Evolutionary conservation across 2,329 filamentous ascomycete species (phyloP).

Genomic region (Zymoseptoria crescenta): DNA sequence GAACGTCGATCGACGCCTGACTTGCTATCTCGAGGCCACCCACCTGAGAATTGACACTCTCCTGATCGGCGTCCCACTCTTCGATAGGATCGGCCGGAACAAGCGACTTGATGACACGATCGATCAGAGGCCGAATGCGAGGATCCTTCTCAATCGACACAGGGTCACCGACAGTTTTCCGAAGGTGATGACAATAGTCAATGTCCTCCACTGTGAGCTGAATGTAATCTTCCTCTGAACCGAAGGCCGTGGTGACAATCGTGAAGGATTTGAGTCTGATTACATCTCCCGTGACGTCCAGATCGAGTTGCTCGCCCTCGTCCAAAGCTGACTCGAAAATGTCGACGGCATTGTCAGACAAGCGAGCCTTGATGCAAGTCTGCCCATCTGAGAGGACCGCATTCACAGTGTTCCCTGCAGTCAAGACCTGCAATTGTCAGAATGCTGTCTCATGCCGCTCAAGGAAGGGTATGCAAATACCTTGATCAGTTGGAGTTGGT

Average conservation of each 20-base stretch:
- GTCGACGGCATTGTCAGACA: slow-evolving; percentile 18
- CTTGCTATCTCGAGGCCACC: not conserved
- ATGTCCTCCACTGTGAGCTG: slow-evolving; percentile 23
- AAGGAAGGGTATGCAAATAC: slow-evolving; percentile 5
- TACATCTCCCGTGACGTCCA: slow-evolving; percentile 22
- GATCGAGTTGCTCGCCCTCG: slow-evolving; percentile 13
- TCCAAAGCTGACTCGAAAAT: slow-evolving; percentile 17
- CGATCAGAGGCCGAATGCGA: slow-evolving; percentile 12
- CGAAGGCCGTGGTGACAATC: slow-evolving; percentile 23
- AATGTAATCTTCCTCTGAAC: slow-evolving; percentile 18
- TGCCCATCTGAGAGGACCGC: slow-evolving; percentile 23
- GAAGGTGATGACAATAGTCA: slow-evolving; percentile 22
- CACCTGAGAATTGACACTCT: not conserved
- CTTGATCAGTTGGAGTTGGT: slow-evolving; percentile 16
- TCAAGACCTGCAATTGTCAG: slow-evolving; percentile 10
- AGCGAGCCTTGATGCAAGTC: slow-evolving; percentile 17
- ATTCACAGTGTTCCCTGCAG: slow-evolving; percentile 6
- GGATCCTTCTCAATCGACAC: slow-evolving; percentile 14
- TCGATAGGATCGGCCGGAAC: not conserved
- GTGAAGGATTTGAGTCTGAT: slow-evolving; percentile 17
- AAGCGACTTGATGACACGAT: not conserved
- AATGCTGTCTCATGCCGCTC: not conserved
- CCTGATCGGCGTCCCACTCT: not conserved
- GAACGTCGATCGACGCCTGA: slow-evolving; percentile 4
- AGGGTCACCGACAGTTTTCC: slow-evolving; percentile 16